A percentile compares a stretch with the other conserved stretches of the same genome.
These are phyloP conservation scores for Tilletia setariae DNA, from an alignment of 1,284 basidiomycete species.

Conservation along the genomic window DNA sequence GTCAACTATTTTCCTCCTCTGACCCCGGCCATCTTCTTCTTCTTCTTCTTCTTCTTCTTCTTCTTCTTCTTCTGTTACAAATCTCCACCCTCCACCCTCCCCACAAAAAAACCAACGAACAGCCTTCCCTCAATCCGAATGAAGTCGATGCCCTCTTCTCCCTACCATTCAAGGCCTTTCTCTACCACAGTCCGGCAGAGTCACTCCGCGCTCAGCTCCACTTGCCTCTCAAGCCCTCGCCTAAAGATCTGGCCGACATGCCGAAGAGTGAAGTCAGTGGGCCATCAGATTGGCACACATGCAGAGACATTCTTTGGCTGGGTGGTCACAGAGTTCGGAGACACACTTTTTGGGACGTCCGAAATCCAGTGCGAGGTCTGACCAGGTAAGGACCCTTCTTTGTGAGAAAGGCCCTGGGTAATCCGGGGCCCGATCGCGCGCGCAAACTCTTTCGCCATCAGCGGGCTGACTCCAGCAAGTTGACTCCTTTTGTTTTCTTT, in stretches of 20 bases:
- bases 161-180: slow-evolving; percentile 41
- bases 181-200: slow-evolving; percentile 36
- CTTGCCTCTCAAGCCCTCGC: slow-evolving; percentile 24
- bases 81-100: not conserved
- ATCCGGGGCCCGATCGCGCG: too few relatives aligned
- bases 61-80: not conserved
- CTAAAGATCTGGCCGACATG: slow-evolving; percentile 29
- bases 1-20: too few relatives aligned
- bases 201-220: slow-evolving; percentile 25
- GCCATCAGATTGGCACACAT: slow-evolving; percentile 50
- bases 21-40: not conserved
- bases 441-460: too few relatives aligned
- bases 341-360: slow-evolving; percentile 48
- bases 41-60: not conserved
- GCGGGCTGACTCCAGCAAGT: too few relatives aligned
- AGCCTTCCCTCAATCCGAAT: slow-evolving; percentile 32
- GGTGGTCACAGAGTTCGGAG: slow-evolving; percentile 31
- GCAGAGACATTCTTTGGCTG: slow-evolving; percentile 45
- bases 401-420: too few relatives aligned
- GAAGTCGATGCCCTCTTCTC: slow-evolving; percentile 46
- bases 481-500: too few relatives aligned
- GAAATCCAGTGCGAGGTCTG: slow-evolving; percentile 47
- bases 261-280: slow-evolving; percentile 34
- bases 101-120: too few relatives aligned
- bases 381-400: slow-evolving; percentile 35